Conservation (phyloP, 148 eudicot species). For the Chenopodium quinoa region DNA sequence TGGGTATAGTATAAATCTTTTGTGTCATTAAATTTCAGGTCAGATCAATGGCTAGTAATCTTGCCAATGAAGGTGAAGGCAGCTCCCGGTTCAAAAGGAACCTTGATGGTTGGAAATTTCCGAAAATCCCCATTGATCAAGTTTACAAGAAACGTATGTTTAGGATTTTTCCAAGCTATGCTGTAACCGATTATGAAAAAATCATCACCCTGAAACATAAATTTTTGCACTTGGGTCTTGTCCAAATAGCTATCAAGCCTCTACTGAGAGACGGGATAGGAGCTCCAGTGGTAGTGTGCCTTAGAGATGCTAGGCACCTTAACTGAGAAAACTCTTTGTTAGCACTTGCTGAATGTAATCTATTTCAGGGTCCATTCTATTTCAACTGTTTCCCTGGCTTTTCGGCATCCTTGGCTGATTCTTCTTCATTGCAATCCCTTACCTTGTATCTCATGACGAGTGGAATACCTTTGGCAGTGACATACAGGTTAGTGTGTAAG, state of each 20-base stretch:
- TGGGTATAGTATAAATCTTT: neutral
- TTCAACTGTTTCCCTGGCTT: neutral
- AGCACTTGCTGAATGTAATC: neutral
- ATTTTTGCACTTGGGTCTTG: neutral
- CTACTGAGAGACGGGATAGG: neutral
- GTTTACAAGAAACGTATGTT: constrained; percentile 9
- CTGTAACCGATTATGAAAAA: constrained; percentile 7
- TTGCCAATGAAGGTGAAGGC: neutral
- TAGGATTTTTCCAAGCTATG: constrained; percentile 1
- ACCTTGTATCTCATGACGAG: neutral
- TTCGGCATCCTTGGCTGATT: neutral
- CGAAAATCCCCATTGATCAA: constrained; percentile 2
- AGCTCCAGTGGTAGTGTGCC: neutral
- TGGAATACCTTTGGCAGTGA: neutral
- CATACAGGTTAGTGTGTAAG: neutral
- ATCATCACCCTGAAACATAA: neutral
- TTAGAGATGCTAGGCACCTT: constrained; percentile 6
- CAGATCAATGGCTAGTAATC: constrained; percentile 11
- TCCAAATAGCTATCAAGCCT: constrained; percentile 10
- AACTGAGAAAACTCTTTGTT: neutral
- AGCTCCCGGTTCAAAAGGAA: neutral
- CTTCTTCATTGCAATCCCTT: neutral
- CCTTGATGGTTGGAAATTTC: constrained; percentile 3
- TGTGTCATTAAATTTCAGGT: neutral
- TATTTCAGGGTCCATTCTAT: constrained; percentile 3